phyloP scores from a whole-genome alignment of 148 eudicot genomes.

The Polygonum aviculare region DNA sequence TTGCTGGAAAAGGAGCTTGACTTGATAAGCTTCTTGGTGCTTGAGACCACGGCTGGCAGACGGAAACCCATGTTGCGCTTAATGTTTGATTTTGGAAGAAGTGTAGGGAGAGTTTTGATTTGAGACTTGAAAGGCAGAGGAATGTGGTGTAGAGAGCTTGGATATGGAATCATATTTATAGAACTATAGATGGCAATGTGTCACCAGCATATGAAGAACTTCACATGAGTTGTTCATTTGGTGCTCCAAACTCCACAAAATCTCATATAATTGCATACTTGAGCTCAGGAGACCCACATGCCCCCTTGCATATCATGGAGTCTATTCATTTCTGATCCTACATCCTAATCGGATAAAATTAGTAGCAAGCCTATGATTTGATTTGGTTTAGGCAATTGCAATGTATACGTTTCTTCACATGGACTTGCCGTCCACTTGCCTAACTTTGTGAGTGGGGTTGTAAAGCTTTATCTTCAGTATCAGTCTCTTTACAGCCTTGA shows the following conservation, averaged over 20 bases:
- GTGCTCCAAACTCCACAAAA: neutral
- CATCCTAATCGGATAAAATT: neutral
- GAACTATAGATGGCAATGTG: neutral
- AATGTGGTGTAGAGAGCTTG: neutral
- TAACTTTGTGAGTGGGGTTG: neutral
- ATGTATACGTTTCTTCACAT: neutral
- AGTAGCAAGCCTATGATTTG: too few species aligned
- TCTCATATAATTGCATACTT: neutral
- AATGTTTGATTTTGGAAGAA: neutral
- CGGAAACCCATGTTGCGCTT: neutral
- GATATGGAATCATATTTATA: neutral
- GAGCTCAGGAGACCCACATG: neutral
- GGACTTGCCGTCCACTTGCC: neutral
- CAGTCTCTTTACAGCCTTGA: neutral
- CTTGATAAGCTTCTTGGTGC: neutral
- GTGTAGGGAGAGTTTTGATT: neutral
- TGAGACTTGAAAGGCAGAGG: neutral
- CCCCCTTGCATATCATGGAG: neutral
- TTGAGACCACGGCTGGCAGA: neutral
- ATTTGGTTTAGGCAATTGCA: neutral
- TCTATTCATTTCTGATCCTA: neutral
- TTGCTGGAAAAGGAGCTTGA: neutral
- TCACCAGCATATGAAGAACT: slow-evolving; percentile 4
- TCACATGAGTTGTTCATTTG: slow-evolving; percentile 4
- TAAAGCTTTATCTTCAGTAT: too few species aligned